Evolutionary conservation across 805 yeast genomes (phyloP).

Genomic region (Myxozyma udenii): DNA sequence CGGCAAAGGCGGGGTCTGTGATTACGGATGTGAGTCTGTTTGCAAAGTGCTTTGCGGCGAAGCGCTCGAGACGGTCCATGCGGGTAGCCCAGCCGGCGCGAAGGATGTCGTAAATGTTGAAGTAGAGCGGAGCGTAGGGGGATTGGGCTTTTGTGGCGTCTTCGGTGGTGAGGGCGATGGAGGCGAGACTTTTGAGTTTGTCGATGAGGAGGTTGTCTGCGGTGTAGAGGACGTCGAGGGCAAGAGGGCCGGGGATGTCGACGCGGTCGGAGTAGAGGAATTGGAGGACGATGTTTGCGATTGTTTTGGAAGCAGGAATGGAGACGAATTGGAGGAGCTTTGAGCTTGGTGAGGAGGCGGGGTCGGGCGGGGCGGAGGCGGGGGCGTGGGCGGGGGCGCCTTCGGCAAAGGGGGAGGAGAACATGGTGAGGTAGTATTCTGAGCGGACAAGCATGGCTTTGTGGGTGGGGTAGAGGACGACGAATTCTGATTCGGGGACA

Average conservation of each 20-base stretch:
- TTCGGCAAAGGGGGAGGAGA: conserved; percentile 51
- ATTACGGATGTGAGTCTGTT: conserved; percentile 44
- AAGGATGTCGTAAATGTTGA: conserved; percentile 54
- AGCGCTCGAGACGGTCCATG: conserved; percentile 61
- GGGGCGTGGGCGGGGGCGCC: conserved; percentile 18
- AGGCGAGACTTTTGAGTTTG: conserved; percentile 60
- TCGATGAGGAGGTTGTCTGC: conserved; percentile 58
- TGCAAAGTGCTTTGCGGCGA: conserved; percentile 59
- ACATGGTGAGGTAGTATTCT: conserved; percentile 63
- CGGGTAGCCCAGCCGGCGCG: conserved; percentile 67
- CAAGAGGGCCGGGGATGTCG: conserved; percentile 48
- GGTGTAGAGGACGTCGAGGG: conserved; percentile 55
- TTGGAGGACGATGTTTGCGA: conserved; percentile 51
- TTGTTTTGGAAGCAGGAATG: conserved; percentile 38
- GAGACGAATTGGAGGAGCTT: conserved; percentile 34
- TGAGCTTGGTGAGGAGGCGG: conserved; percentile 24
- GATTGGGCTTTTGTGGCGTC: conserved; percentile 1
- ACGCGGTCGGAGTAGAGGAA: conserved; percentile 62
- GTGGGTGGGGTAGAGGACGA: conserved; percentile 59
- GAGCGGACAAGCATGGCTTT: conserved; percentile 58
- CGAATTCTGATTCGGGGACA: conserved; percentile 1
- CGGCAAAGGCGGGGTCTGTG: conserved; percentile 42
- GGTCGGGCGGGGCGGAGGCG: conserved; percentile 24
- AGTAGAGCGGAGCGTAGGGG: conserved; percentile 29
- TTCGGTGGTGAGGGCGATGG: conserved; percentile 42